Evolutionary conservation across 345 rosid genomes (phyloP), one percentile per base, ranked within the genome.

Genomic region (Dipteronia dyeriana): DNA sequence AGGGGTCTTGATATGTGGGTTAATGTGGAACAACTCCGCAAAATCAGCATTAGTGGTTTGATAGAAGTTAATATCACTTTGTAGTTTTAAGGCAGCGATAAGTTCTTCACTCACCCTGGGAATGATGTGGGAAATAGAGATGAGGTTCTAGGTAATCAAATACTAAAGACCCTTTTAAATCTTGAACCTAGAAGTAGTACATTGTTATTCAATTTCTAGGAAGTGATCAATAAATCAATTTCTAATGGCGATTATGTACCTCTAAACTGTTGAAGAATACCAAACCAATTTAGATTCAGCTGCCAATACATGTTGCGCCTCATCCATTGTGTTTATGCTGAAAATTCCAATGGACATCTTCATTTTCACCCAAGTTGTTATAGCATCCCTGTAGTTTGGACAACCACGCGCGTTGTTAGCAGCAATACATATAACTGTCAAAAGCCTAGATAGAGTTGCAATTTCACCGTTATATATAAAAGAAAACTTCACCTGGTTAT

Each of bases 51-150:
- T 80, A 53, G 78, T 51, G 45, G 87, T 84, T 80, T 84, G 87
- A 80, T 86, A 86, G 75, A 86, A 86, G 65, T 79, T 82, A 47
- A 84, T 78, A 78, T 86, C 87, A 47, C 79, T 79, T 23, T 68
- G 76, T 45, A 84, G 41, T 74, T 84, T 82, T 62, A 87, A 79
- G 29, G 85, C 87, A 79, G 87, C 86, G 0, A 81, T 79, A 62
- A 86, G 85, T 71, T 82, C 87, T 62, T 78, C 85, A 78, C 74
- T 84, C 71, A 43, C 88, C 88, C 87, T 86, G 79, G 41, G 20
- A 60, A 66, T 4, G 3, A 43, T 43, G 47, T 43, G 47, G 3
- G 47, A 43, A 43, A 43, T 7, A 43, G 43, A 26, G 26, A 0
- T 26, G 26, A 26, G 26, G 26, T 26, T 26, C 26, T 26, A 26